Evolutionary conservation across 805 yeast species (phyloP), one percentile per base, ranked within the genome.

Genomic region (Candida xyloterini): DNA sequence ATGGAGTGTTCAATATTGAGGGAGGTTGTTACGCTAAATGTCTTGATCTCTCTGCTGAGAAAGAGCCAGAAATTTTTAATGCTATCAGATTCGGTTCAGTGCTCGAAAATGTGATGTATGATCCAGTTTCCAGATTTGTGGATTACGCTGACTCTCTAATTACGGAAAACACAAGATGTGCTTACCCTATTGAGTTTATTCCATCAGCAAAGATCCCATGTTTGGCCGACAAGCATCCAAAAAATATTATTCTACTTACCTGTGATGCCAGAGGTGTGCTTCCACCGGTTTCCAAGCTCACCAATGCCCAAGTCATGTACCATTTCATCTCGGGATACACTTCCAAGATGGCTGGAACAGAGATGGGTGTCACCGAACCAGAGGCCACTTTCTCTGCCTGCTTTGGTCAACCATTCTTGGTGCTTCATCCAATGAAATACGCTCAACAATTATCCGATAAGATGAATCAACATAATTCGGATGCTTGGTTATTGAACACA

Each of bases 21-120:
- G 99, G 99, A 68, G 99, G 99, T 52, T 91, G 99, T 76, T 91
- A 91, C 74, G 98, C 98, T 59, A 91, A 91, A 72, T 90, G 97
- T 73, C 74, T 91, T 51, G 96, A 87, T 59, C 75, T 91, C 51
- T 71, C 87, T 36, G 82, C 74, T 50, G 97, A 87, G 70, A 91
- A 84, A 70, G 99, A 91, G 74, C 99, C 99, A 36, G 99, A 91
- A 72, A 91, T 91, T 65, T 93, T 81, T 78, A 79, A 88, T 67
- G 95, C 98, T 32, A 86, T 91, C 69, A 84, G 76, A 67, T 91
- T 89, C 59, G 99, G 99, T 59, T 78, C 98, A 13, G 90, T 91
- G 30, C 76, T 91, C 58, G 99, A 91, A 73, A 91, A 91, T 60
- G 95, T 89, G 46, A 84, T 81, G 42, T 91, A 86, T 69, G 88